Evolutionary conservation across 495 filamentous ascomycete genomes (phyloP).

Genomic region (Jackrogersella minutella): DNA sequence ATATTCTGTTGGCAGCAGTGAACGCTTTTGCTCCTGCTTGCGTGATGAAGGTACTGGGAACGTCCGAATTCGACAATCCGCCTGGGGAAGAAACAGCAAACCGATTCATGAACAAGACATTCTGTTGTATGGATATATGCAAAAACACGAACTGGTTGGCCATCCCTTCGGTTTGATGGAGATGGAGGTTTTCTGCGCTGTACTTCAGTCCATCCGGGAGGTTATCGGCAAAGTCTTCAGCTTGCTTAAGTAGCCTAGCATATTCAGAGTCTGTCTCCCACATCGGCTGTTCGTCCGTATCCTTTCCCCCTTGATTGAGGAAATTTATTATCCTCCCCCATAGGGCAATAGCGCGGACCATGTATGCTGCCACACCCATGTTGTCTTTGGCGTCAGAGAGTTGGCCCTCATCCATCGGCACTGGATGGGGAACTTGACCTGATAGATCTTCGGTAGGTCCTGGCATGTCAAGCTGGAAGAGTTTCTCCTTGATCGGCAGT

Average conservation of each 20-base stretch:
- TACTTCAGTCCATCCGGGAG: conserved; percentile 77
- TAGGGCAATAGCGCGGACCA: conserved; percentile 83
- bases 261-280: conserved; percentile 86
- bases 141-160: conserved; percentile 95
- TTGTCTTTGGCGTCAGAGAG: conserved; percentile 77
- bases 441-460: conserved; percentile 86
- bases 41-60: conserved; percentile 80
- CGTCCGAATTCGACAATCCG: conserved; percentile 71
- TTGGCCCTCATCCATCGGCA: conserved; percentile 67
- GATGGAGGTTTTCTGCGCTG: conserved; percentile 81
- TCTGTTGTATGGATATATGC: conserved; percentile 88
- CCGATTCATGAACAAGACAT: conserved; percentile 87
- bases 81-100: conserved; percentile 81
- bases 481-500: conserved; percentile 87
- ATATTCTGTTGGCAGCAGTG: conserved; percentile 89
- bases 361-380: conserved; percentile 94
- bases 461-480: conserved; percentile 90
- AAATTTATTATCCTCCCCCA: conserved; percentile 93
- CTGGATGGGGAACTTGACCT: conserved; percentile 73
- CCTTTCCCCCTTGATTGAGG: conserved; percentile 88
- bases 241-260: conserved; percentile 71
- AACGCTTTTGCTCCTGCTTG: conserved; percentile 79
- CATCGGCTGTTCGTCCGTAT: conserved; percentile 75
- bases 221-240: conserved; percentile 71
- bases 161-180: conserved; percentile 81